These are phyloP conservation scores for Tylopilus sp. DNA, from an alignment of 768 basidiomycete genomes.

Conservation along the genomic window DNA sequence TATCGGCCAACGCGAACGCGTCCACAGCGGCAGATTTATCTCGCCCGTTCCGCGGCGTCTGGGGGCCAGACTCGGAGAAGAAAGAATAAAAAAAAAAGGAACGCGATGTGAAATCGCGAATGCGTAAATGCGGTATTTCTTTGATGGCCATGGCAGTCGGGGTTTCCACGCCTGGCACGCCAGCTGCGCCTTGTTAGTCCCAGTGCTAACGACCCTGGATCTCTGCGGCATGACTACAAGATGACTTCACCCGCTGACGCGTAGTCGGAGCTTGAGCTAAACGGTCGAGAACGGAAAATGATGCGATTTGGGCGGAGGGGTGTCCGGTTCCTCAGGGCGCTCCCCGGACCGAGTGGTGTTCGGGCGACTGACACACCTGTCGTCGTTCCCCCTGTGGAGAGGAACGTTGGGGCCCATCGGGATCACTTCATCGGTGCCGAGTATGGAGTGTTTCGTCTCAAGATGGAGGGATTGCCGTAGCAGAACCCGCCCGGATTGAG, in stretches of 20 bases:
- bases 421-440: constrained; percentile 24
- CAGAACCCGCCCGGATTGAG: constrained; percentile 25
- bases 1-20: constrained; percentile 2
- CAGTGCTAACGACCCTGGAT: constrained; percentile 26
- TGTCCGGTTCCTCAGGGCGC: constrained; percentile 11
- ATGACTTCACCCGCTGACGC: constrained; percentile 5
- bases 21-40: constrained; percentile 12
- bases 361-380: no score
- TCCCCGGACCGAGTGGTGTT: neutral
- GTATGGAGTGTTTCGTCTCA: constrained; percentile 1
- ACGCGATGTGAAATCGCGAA: constrained; percentile 7
- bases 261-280: constrained; percentile 21
- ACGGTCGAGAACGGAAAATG: constrained; percentile 16
- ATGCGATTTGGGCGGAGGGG: constrained; percentile 31
- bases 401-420: constrained; percentile 5
- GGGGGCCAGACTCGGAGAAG: neutral
- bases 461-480: constrained; percentile 18
- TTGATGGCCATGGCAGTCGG: constrained; percentile 11
- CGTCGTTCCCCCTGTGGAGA: neutral
- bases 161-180: constrained; percentile 22
- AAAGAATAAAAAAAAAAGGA: no score
- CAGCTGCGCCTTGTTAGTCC: constrained; percentile 6
- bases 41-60: constrained; percentile 5
- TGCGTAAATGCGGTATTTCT: constrained; percentile 10
- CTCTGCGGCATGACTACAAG: constrained; percentile 7